Evolutionary conservation across 192 early-diverging fungal genomes (phyloP).

Genomic region (Polychytrium aggregatum): DNA sequence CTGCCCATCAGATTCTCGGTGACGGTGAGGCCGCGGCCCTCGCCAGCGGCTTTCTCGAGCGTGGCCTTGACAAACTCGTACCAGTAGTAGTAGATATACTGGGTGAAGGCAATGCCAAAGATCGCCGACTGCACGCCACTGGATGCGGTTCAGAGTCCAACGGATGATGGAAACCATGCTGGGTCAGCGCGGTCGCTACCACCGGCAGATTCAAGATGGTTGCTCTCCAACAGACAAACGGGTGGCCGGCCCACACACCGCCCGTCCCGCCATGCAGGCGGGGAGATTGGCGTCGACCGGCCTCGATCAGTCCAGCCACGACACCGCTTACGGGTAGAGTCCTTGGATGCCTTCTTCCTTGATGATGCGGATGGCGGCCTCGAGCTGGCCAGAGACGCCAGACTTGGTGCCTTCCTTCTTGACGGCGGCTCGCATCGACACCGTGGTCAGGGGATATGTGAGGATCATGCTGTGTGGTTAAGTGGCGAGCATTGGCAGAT

Average conservation of each 20-base stretch:
- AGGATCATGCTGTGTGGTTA: slow-evolving; percentile 65
- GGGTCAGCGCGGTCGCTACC: not conserved
- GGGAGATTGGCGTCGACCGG: no score
- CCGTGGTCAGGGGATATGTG: slow-evolving; percentile 70
- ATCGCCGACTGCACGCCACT: slow-evolving; percentile 89
- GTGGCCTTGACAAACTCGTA: slow-evolving; percentile 81
- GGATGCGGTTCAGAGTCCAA: slow-evolving; percentile 1
- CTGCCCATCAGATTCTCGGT: slow-evolving; percentile 87
- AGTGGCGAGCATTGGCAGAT: no score
- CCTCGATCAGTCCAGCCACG: not conserved
- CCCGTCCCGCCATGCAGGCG: not conserved
- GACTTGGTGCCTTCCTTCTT: slow-evolving; percentile 39
- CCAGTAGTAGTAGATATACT: slow-evolving; percentile 59
- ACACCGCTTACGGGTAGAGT: slow-evolving; percentile 70
- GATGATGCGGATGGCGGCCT: slow-evolving; percentile 81
- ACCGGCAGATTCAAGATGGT: not conserved
- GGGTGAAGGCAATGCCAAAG: slow-evolving; percentile 93
- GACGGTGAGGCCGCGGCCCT: slow-evolving; percentile 59
- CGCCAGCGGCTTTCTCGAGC: slow-evolving; percentile 56
- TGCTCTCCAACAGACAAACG: not conserved
- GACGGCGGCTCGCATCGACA: slow-evolving; percentile 37
- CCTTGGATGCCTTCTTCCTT: slow-evolving; percentile 78
- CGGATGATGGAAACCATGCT: slow-evolving; percentile 1
- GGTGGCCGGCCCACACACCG: no score
- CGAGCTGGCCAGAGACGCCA: no score